These are phyloP conservation scores for Coniella lustricola DNA, from an alignment of 2,329 filamentous ascomycete genomes.

Conservation along the genomic window DNA sequence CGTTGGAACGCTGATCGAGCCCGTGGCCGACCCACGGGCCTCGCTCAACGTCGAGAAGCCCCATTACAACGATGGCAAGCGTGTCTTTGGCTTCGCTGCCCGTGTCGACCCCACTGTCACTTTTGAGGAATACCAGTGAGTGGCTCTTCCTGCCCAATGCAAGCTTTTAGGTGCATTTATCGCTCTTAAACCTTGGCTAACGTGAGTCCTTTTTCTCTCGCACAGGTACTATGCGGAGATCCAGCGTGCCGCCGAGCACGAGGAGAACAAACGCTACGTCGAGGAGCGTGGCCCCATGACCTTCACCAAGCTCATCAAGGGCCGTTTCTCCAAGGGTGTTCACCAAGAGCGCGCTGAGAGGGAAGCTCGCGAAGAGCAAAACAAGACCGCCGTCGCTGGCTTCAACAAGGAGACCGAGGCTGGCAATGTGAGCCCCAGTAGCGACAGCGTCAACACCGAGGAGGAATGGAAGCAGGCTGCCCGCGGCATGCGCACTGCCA, in stretches of 20 bases:
- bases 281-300: slow-evolving; percentile 5
- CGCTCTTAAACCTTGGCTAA: background rate
- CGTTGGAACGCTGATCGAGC: slow-evolving; percentile 6
- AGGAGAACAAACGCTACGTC: slow-evolving; percentile 3
- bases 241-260: slow-evolving; percentile 6
- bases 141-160: background rate
- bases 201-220: background rate
- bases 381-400: background rate
- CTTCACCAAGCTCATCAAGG: slow-evolving; percentile 8
- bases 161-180: background rate
- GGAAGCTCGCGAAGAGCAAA: background rate
- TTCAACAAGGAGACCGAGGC: background rate
- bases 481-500: slow-evolving; percentile 38
- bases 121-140: slow-evolving; percentile 11
- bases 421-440: slow-evolving; percentile 2
- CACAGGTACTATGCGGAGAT: slow-evolving; percentile 5
- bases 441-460: slow-evolving; percentile 22
- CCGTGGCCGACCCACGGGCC: slow-evolving; percentile 7
- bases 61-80: background rate
- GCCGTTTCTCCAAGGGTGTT: slow-evolving; percentile 8
- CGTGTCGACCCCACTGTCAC: slow-evolving; percentile 8
- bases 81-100: background rate
- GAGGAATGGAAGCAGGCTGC: slow-evolving; percentile 40
- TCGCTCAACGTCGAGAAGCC: background rate
- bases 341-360: slow-evolving; percentile 6